phyloP scores from a whole-genome alignment of 805 yeast species.

The Candida taoyuanica region DNA sequence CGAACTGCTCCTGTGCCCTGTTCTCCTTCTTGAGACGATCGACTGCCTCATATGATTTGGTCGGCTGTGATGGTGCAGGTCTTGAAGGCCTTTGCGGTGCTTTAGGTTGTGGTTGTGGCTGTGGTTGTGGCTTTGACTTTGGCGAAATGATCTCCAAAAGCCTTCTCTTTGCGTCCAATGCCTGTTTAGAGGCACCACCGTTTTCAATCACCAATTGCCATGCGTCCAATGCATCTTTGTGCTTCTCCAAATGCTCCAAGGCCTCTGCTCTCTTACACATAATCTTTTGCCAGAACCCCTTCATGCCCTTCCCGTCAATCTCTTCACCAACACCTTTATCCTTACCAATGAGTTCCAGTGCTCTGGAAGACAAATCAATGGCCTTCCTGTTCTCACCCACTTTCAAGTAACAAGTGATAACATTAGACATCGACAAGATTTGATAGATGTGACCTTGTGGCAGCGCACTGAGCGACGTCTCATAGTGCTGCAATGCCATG shows the following conservation, averaged over 20 bases:
- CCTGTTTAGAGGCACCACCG: conserved; percentile 59
- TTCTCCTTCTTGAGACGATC: conserved; percentile 47
- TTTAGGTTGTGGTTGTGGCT: too few relatives aligned
- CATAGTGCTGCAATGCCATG: conserved; percentile 57
- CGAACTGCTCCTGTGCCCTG: conserved; percentile 40
- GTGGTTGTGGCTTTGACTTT: conserved; percentile 29
- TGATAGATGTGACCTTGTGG: conserved; percentile 63
- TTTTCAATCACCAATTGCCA: conserved; percentile 62
- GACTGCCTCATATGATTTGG: conserved; percentile 38
- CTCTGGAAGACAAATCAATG: conserved; percentile 28
- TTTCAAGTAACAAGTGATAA: conserved; percentile 62
- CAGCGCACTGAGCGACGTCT: conserved; percentile 48
- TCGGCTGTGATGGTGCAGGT: neutral
- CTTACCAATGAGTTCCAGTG: conserved; percentile 32
- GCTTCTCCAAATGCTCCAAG: conserved; percentile 72
- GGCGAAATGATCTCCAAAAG: conserved; percentile 66
- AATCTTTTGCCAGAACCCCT: conserved; percentile 72
- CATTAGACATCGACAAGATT: conserved; percentile 68
- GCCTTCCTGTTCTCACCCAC: conserved; percentile 56
- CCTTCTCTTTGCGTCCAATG: conserved; percentile 79
- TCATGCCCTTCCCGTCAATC: conserved; percentile 51
- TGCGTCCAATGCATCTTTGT: conserved; percentile 51
- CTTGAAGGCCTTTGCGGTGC: too few relatives aligned
- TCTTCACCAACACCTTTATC: conserved; percentile 36
- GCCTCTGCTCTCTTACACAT: conserved; percentile 75